Evolutionary conservation across 1,284 basidiomycete genomes (phyloP), one percentile per base, ranked within the genome.

Genomic region (Heliocybe sulcata): DNA sequence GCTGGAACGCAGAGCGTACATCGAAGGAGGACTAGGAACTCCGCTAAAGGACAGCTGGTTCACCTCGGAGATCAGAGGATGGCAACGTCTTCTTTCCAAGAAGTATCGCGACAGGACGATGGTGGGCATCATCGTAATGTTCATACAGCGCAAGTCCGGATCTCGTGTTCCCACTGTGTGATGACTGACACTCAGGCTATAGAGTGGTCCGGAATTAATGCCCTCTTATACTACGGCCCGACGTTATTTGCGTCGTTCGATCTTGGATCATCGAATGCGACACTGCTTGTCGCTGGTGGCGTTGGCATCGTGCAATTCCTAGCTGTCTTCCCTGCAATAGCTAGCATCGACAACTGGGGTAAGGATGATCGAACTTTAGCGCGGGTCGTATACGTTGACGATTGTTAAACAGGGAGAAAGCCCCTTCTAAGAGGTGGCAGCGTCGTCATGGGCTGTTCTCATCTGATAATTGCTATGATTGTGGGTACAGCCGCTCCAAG

Each of bases 161-260:
- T 35, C 3, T 31, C 31, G 14, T 29, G 16, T 38, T 23, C 45
- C 20, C 45, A 57, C 6, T 10, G 23, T 23, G 45, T 53, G 11
- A 2, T 54, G n/a, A 33, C 23, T 3, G n/a, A n/a, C n/a, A n/a
- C n/a, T 9, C 25, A 14, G 16, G 11, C 31, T 38, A 22, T 20
- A 90, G 88, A 90, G 71, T 90, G 88, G 88, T 85, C 83, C 58
- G 89, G 89, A 1, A 90, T 90, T 59, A 92, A 91, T 63, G 87
- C 88, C 3, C 65, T 92, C 31, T 70, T 91, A 8, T 92, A 92
- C 63, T 92, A 91, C 60, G 89, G 89, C 0, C 90, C 90, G 0
- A 82, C 81, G 1, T 74, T 92, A 14, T 79, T 91, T 56, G 72
- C 67, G 29, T 79, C 72, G 55, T 75, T 92, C 49, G 89, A 88